Conservation (phyloP, 2,329 filamentous ascomycete genomes). For the Chrysosphaeria jannelii region DNA sequence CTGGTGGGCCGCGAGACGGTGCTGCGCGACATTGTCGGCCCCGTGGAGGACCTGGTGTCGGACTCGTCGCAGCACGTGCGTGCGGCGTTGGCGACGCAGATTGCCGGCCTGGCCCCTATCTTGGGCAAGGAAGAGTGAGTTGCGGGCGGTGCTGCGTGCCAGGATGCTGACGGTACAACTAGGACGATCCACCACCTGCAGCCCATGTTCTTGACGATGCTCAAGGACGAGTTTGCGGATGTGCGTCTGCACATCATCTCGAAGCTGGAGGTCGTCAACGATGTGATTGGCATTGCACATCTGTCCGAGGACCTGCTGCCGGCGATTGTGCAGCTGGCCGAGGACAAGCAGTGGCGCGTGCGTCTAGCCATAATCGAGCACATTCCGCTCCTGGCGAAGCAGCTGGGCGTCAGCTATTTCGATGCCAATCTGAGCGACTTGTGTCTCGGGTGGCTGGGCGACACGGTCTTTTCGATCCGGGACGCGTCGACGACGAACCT, state of each 20-base stretch:
- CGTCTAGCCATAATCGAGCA: conserved; percentile 97
- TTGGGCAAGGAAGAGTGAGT: conserved; percentile 87
- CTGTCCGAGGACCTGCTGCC: conserved; percentile 89
- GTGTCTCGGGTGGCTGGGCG: conserved; percentile 96
- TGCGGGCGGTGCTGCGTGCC: neutral
- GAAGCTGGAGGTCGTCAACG: conserved; percentile 95
- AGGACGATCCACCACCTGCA: conserved; percentile 89
- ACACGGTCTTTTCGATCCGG: conserved; percentile 94
- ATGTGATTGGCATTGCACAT: conserved; percentile 93
- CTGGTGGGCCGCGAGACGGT: conserved; percentile 68
- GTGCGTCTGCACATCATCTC: conserved; percentile 97
- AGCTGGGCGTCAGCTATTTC: conserved; percentile 91
- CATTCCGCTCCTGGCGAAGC: conserved; percentile 81
- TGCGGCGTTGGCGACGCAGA: conserved; percentile 81
- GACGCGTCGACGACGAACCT: conserved; percentile 93
- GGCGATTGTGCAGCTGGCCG: conserved; percentile 85
- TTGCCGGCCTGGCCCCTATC: conserved; percentile 86
- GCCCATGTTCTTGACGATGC: conserved; percentile 97
- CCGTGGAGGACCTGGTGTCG: conserved; percentile 82
- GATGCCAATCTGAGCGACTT: conserved; percentile 86
- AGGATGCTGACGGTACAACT: conserved; percentile 1
- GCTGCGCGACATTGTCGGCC: conserved; percentile 87
- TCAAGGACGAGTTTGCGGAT: conserved; percentile 97
- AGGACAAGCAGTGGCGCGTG: conserved; percentile 98
- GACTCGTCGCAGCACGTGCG: conserved; percentile 93